Evolutionary conservation across 164 flowering plant species (phyloP).

Genomic region (Amborella trichopoda): DNA sequence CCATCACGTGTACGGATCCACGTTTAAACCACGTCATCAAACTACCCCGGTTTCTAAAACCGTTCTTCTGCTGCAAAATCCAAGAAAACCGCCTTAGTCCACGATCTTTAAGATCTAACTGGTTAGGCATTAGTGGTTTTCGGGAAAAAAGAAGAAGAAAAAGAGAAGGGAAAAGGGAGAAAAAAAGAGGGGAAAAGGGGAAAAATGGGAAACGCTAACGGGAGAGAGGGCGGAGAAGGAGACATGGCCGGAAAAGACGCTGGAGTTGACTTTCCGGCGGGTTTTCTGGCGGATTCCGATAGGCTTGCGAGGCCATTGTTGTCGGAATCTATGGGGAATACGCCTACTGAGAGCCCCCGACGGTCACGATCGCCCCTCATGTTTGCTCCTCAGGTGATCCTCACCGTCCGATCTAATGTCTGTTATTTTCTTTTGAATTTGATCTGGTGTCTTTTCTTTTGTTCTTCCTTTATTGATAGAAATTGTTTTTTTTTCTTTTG

Average conservation of each 20-base stretch:
- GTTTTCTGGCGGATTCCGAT: conserved; percentile 7
- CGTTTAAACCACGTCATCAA: no score
- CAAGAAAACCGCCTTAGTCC: neutral
- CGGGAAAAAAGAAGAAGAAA: neutral
- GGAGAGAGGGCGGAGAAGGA: conserved; percentile 37
- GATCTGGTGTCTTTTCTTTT: neutral
- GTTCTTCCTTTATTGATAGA: neutral
- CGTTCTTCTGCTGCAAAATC: neutral
- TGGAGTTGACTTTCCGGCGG: conserved; percentile 12
- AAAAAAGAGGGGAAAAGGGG: neutral
- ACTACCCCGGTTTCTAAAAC: neutral
- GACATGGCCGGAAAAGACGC: conserved; percentile 20
- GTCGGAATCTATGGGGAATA: conserved; percentile 35
- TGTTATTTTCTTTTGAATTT: neutral
- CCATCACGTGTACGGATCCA: no score
- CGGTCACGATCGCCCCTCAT: conserved; percentile 49
- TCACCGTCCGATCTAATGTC: neutral
- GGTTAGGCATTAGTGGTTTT: neutral
- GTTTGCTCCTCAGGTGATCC: conserved; percentile 64
- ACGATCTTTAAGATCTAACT: neutral
- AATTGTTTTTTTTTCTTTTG: neutral
- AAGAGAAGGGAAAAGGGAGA: neutral
- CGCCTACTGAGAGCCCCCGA: conserved; percentile 47
- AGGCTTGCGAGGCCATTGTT: conserved; percentile 21
- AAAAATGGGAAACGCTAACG: conserved; percentile 65